phyloP scores from a whole-genome alignment of 768 basidiomycete species.

The Pulveroboletus sp. region DNA sequence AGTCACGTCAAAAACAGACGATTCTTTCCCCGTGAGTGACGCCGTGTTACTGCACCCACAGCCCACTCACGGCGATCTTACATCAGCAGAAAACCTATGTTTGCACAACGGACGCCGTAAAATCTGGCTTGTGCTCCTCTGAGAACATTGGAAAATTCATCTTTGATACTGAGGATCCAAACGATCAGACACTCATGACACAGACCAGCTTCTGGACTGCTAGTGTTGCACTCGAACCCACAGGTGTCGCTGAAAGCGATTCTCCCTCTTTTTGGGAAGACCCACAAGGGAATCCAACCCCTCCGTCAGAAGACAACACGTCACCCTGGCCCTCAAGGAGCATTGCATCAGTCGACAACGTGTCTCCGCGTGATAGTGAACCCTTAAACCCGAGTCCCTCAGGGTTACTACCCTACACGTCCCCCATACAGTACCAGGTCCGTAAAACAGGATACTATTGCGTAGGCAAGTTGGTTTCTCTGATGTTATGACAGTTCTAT shows the following conservation, averaged over 20 bases:
- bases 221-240: conserved; percentile 57
- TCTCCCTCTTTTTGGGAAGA: conserved; percentile 51
- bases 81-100: conserved; percentile 83
- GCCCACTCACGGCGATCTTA: conserved; percentile 14
- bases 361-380: conserved; percentile 19
- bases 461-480: conserved; percentile 61
- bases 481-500: background rate
- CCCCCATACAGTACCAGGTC: conserved; percentile 80
- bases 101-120: conserved; percentile 80
- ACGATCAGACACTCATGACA: conserved; percentile 53
- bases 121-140: conserved; percentile 61
- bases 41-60: conserved; percentile 6
- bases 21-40: conserved; percentile 59
- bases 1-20: conserved; percentile 48
- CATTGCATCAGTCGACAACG: conserved; percentile 6
- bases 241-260: conserved; percentile 8
- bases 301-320: conserved; percentile 42
- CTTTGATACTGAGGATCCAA: conserved; percentile 49
- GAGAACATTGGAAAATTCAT: conserved; percentile 88
- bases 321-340: conserved; percentile 45
- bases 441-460: conserved; percentile 93
- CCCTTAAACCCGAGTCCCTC: conserved; percentile 46
- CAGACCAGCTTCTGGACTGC: conserved; percentile 88
- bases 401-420: conserved; percentile 50
- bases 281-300: conserved; percentile 55